Percentiles rank a stretch among this genome's conserved stretches.
Evolutionary conservation across 1,284 basidiomycete species (phyloP).

Genomic region (Austroboletus olivaceoglutinosus): DNA sequence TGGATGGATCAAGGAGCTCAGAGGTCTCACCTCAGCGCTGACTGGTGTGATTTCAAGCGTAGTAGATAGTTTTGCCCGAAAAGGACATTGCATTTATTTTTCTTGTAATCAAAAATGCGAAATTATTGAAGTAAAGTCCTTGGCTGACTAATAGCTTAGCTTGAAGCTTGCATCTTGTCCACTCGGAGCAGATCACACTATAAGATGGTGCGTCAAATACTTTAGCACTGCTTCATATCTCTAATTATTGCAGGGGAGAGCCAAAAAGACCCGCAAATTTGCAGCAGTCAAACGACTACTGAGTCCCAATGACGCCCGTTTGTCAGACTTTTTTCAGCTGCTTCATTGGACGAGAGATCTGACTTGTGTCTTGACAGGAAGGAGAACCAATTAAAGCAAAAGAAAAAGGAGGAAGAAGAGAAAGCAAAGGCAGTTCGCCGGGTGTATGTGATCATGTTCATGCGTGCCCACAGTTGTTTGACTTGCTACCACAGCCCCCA

Average conservation of each 20-base stretch:
- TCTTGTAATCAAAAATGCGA: background rate
- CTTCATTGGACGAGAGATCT: background rate
- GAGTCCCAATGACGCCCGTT: slow-evolving; percentile 89
- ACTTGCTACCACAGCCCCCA: slow-evolving; percentile 54
- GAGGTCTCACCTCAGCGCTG: no score
- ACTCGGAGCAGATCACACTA: no score
- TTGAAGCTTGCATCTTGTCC: no score
- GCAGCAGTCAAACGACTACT: slow-evolving; percentile 93
- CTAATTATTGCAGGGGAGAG: slow-evolving; percentile 66
- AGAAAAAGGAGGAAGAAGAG: slow-evolving; percentile 72
- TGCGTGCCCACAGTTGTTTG: slow-evolving; percentile 3
- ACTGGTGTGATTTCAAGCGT: background rate
- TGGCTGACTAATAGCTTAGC: background rate
- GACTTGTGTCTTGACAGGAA: slow-evolving; percentile 47
- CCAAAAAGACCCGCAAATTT: slow-evolving; percentile 94
- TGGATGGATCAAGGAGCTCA: no score
- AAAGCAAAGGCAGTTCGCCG: slow-evolving; percentile 71
- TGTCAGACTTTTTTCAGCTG: slow-evolving; percentile 55
- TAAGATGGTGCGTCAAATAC: slow-evolving; percentile 15
- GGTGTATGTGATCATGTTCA: slow-evolving; percentile 49
- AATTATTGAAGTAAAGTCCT: background rate
- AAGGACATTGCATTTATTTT: background rate
- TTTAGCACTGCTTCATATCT: background rate
- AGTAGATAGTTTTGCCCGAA: background rate
- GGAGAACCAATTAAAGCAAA: slow-evolving; percentile 78